Base-by-base conservation (phyloP, 2,329 filamentous ascomycete genomes). In the Aspergillus brasiliensis region DNA sequence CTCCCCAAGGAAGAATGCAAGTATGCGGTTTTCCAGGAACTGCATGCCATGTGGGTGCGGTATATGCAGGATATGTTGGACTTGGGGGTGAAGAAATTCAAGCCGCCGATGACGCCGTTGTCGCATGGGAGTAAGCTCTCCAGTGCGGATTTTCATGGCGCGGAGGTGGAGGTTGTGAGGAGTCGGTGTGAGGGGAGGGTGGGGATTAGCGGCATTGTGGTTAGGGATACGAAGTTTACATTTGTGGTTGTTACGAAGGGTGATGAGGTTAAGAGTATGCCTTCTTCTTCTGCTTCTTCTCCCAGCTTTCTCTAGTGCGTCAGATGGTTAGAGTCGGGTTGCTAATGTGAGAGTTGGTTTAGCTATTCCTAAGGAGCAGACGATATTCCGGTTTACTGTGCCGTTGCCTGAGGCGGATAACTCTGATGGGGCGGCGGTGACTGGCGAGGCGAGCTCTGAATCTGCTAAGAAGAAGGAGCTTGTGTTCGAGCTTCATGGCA, bases 81-180 rank as follows among this genome's bases (percentile, higher is more conserved):
- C 5, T 71, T 85, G 57, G 83, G 85, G 8, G 27, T 40, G 62
- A 73, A 66, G 21, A 55, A 52, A 5, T 42, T 42, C 5, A 66
- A 59, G 59, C 62, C 59, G 62, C 47, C 64, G 37, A 84, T 88
- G 2, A 90, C 88, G 5, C 89, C 90, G 4, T 62, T 70, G 38
- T 70, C 70, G 44, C 76, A 78, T 64, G 80, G 80, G 19, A 74
- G 72, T 55, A 90, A 95, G 75, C 79, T 99, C 34, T 88, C 86
- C 47, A 91, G 89, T 59, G 94, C 93, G 1, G 95, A 99, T 77
- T 94, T 92, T 69, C 93, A 98, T 74, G 95, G 95, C 1, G 93
- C 94, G 15, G 81, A 87, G 67, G 75, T 97, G 19, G 87, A 92
- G 77, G 91, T 98, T 21, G 90, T 94, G 57, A 80, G 93, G 67